phyloP scores from a whole-genome alignment of 352 stramenopile genomes.

The Globisporangium acanthophoron region DNA sequence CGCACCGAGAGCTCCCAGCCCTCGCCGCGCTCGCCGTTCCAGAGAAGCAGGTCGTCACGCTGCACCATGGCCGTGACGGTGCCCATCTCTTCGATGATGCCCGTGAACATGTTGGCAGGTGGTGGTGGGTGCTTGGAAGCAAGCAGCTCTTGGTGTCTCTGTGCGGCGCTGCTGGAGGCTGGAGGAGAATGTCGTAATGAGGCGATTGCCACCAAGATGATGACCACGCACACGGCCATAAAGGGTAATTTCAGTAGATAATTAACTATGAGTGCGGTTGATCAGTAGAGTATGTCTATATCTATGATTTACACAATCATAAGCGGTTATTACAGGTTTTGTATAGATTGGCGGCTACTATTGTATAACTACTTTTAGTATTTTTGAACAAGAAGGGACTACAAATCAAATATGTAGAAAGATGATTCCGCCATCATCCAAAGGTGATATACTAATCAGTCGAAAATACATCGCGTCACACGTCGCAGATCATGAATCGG shows the following conservation, averaged over 20 bases:
- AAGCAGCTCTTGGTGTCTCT: neutral
- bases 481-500: constrained; percentile 3
- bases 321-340: too few relatives aligned
- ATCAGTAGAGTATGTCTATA: too few relatives aligned
- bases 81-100: constrained; percentile 99
- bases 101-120: constrained; percentile 90
- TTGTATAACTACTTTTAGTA: too few relatives aligned
- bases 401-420: neutral
- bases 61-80: constrained; percentile 90
- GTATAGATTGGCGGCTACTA: too few relatives aligned
- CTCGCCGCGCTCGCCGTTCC: constrained; percentile 90
- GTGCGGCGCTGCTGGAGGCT: neutral
- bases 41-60: constrained; percentile 91
- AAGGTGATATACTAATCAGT: neutral
- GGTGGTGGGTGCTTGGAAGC: neutral
- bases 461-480: neutral
- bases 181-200: neutral
- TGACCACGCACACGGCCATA: too few relatives aligned
- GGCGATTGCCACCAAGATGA: too few relatives aligned
- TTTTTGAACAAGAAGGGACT: too few relatives aligned
- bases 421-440: neutral
- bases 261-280: too few relatives aligned
- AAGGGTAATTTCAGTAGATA: too few relatives aligned
- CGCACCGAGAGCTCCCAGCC: constrained; percentile 89
- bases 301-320: too few relatives aligned